Evolutionary conservation across 768 basidiomycete genomes (phyloP).

Genomic region (Boletus rufocinnamomeus): DNA sequence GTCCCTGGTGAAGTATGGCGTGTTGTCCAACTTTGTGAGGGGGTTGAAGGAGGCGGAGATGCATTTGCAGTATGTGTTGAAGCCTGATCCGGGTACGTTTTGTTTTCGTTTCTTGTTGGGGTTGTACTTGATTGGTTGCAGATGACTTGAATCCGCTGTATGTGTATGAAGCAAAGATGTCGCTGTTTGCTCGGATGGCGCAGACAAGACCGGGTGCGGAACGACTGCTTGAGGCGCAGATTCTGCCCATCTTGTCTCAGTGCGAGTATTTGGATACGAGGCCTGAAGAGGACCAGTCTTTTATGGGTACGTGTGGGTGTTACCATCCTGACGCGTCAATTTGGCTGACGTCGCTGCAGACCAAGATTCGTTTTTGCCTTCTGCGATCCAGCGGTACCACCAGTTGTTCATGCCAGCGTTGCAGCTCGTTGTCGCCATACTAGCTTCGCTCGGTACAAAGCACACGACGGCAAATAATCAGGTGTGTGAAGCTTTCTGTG

Average conservation of each 20-base stretch:
- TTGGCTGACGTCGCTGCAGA: conserved; percentile 45
- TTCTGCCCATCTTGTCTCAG: conserved; percentile 72
- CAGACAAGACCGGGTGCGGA: conserved; percentile 86
- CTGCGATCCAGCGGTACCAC: conserved; percentile 86
- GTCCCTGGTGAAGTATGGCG: conserved; percentile 69
- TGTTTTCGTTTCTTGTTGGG: neutral
- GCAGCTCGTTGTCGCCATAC: conserved; percentile 66
- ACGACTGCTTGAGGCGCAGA: conserved; percentile 72
- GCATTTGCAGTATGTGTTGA: conserved; percentile 72
- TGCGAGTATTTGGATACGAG: conserved; percentile 88
- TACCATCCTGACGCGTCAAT: neutral
- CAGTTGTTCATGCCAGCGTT: conserved; percentile 86
- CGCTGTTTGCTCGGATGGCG: conserved; percentile 81
- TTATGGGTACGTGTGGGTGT: conserved; percentile 59
- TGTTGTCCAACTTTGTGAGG: conserved; percentile 76
- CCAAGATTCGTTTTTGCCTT: conserved; percentile 83
- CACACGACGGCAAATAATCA: conserved; percentile 71
- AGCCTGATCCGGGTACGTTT: conserved; percentile 83
- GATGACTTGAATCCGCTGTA: conserved; percentile 90
- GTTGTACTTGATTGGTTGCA: conserved; percentile 40
- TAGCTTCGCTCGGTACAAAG: conserved; percentile 73
- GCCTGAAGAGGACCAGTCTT: too few species aligned
- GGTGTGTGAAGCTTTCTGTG: conserved; percentile 38
- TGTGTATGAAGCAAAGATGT: conserved; percentile 94
- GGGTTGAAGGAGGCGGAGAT: conserved; percentile 83